Conservation (phyloP, 352 stramenopile species). For the Hyaloperonospora brassicae region DNA sequence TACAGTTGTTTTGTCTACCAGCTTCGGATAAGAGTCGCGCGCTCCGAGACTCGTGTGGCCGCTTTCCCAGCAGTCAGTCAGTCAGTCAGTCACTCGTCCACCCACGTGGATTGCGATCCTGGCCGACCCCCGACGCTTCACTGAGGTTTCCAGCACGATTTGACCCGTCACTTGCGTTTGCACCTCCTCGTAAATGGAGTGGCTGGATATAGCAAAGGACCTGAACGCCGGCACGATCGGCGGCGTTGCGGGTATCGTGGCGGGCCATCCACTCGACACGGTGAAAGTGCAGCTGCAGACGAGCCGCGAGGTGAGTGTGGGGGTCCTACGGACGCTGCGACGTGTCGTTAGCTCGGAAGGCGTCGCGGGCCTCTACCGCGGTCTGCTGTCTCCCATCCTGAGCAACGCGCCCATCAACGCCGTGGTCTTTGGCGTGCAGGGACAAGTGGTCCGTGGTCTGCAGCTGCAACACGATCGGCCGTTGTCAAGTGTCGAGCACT, state of each 20-base stretch:
- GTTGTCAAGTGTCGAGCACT: constrained; percentile 39
- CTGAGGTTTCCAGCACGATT: too few relatives aligned
- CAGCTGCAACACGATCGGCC: constrained; percentile 17
- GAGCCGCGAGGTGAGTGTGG: constrained; percentile 17
- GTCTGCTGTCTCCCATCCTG: constrained; percentile 66
- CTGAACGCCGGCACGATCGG: constrained; percentile 77
- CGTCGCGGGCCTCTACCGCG: constrained; percentile 60
- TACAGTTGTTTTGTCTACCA: too few relatives aligned
- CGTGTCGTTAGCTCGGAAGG: constrained; percentile 54
- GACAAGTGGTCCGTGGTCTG: constrained; percentile 40
- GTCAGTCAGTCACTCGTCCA: too few relatives aligned
- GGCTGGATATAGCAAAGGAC: constrained; percentile 76
- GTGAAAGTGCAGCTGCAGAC: constrained; percentile 85
- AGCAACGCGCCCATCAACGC: constrained; percentile 84
- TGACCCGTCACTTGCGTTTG: too few relatives aligned
- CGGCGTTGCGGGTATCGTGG: constrained; percentile 66
- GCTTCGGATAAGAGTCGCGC: too few relatives aligned
- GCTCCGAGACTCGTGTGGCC: too few relatives aligned
- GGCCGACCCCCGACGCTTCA: too few relatives aligned
- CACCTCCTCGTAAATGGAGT: too few relatives aligned
- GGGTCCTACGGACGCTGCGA: constrained; percentile 42
- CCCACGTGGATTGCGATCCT: too few relatives aligned
- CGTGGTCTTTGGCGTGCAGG: constrained; percentile 74
- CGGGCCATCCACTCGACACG: constrained; percentile 78
- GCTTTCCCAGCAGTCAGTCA: too few relatives aligned